Base-by-base conservation (phyloP, 2,329 filamentous ascomycete species). In the Aspergillus pseudoglaucus region DNA sequence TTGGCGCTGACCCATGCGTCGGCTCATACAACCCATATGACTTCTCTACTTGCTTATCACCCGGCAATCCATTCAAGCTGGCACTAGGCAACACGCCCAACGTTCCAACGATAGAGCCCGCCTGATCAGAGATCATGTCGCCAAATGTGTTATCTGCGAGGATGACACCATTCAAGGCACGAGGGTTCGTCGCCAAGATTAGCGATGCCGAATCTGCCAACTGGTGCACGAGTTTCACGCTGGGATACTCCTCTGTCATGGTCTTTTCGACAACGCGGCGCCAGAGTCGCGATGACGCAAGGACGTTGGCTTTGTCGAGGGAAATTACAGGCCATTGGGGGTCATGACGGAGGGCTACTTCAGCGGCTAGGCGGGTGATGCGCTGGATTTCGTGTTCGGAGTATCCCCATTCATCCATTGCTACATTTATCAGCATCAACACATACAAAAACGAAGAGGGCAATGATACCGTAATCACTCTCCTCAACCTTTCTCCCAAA, bases 21-120 rank as follows among this genome's bases (percentile, higher is more conserved):
- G 90, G 90, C 77, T 96, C 90, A 68, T 94, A 96, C 59, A 95
- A 88, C 48, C 88, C 90, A 65, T 90, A 91, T 65, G 88, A 87
- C 64, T 80, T 83, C 57, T 78, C 80, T 73, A 88, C 86, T 15
- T 57, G 40, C 1, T 44, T 45, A 47, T 86, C 86, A 60, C 90
- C 87, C 0, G 90, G 90, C 50, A 93, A 81, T 14, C 87, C 87
- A 55, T 85, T 85, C 62, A 96, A 73, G 66, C 86, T 91, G 4
- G 90, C 90, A 66, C 86, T 90, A 5, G 90, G 90, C 53, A 94
- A 73, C 49, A 96, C 77, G 7, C 90, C 90, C 56, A 95, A 80
- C 59, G 84, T 89, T 7, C 90, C 90, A 3, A 90, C 86, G 56
- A 96, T 95, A 15, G 90, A 89, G 51, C 85, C 89, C 8, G 90